phyloP scores from a whole-genome alignment of 2,329 filamentous ascomycete genomes.

The Colletotrichum coccodes region DNA sequence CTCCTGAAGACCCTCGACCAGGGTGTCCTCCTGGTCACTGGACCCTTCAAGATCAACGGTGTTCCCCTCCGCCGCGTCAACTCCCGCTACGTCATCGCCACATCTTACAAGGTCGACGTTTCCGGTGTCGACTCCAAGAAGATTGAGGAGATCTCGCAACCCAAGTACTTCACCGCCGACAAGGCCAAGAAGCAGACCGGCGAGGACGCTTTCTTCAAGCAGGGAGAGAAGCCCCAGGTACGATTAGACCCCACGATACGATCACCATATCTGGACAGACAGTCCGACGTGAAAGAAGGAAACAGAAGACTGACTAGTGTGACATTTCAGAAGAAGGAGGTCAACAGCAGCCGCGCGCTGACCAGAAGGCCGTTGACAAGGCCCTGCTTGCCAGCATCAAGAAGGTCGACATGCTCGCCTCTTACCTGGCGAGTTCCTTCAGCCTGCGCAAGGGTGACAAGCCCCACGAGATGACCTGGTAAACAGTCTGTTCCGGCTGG shows the following conservation, averaged over 20 bases:
- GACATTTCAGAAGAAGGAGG: conserved; percentile 88
- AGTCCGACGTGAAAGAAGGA: no score
- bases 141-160: conserved; percentile 79
- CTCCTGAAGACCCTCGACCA: conserved; percentile 98
- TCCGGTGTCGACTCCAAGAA: conserved; percentile 89
- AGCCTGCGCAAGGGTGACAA: conserved; percentile 99
- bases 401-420: conserved; percentile 94
- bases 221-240: conserved; percentile 98
- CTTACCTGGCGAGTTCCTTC: conserved; percentile 96
- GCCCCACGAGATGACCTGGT: conserved; percentile 99
- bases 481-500: conserved; percentile 54
- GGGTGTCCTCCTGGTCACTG: conserved; percentile 98
- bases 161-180: conserved; percentile 96
- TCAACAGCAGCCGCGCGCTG: conserved; percentile 90
- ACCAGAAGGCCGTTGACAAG: conserved; percentile 99
- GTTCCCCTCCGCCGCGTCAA: conserved; percentile 96
- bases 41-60: conserved; percentile 99
- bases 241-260: conserved; percentile 42
- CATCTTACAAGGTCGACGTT: conserved; percentile 86
- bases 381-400: conserved; percentile 94
- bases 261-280: background rate
- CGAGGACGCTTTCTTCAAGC: conserved; percentile 99
- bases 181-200: conserved; percentile 94
- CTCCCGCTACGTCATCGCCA: conserved; percentile 93
- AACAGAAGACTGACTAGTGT: conserved; percentile 36